Base-by-base conservation (phyloP, 2,329 filamentous ascomycete genomes). In the Nothomitra cinnamomea region DNA sequence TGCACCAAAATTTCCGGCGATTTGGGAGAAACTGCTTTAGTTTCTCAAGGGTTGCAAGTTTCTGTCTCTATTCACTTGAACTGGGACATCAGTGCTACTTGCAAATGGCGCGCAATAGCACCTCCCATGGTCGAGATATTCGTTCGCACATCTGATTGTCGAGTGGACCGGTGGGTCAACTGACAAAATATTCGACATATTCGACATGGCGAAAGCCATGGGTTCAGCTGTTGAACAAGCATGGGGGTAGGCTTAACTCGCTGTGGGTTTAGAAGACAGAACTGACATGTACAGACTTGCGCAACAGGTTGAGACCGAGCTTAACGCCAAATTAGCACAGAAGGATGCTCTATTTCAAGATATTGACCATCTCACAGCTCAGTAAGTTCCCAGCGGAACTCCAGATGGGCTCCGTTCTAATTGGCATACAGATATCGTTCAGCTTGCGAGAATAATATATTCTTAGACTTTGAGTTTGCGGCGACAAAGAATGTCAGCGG, bases 361-460 rank as follows among this genome's bases (percentile, higher is more conserved):
- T 58, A 71, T 78, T 56, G 69, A 70, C 28, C 66, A 69, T 56
- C 67, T 69, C 55, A 60, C 70, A 53, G 61, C 65, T 42, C 65
- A 67, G 68, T 70, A 58, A 58, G 63, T 62, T 24, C 6, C 8
- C 24, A 22, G 15, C 5, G 5, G 7, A 43, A 22, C 10, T 2
- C 13, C n/a, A 24, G 24, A 7, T 12, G 22, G 15, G 2, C 1
- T 15, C 53, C 3, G 7, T 40, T n/a, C 35, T 32, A 47, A 54
- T 35, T 21, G 24, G 17, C 28, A 25, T 19, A 15, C 61, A 85
- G 82, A 60, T 81, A 85, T 65, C 86, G 87, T 59, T 70, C 80
- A 51, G 75, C 78, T 56, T 89, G 83, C 64, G 80, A 89, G 63
- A 75, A 77, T 58, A 77, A 80, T 54, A 80, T 90, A 56, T 85